Conservation (phyloP, 768 basidiomycete genomes). For the Pleurotus tuber-regium region DNA sequence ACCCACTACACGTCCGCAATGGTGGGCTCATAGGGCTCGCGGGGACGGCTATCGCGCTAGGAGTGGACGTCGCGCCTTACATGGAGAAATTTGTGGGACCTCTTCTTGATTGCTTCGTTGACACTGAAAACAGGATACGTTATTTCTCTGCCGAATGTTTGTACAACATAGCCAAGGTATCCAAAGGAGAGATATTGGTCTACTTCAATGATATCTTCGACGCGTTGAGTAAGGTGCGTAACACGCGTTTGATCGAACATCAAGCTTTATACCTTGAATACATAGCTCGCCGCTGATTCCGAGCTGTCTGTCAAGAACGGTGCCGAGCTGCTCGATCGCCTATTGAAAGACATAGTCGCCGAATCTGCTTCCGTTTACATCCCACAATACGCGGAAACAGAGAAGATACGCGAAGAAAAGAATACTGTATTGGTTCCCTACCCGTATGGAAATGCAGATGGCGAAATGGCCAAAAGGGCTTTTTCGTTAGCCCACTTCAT, state of each 20-base stretch:
- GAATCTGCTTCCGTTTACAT: conserved; percentile 96
- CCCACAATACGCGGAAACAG: conserved; percentile 81
- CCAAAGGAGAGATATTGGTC: conserved; percentile 93
- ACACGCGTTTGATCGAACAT: background rate
- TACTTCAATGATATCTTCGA: conserved; percentile 99
- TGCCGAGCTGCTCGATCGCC: conserved; percentile 91
- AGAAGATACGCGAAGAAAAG: conserved; percentile 59
- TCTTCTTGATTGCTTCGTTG: conserved; percentile 87
- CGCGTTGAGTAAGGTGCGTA: conserved; percentile 89
- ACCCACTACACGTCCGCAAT: conserved; percentile 87
- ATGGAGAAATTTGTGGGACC: conserved; percentile 92
- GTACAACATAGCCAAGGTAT: conserved; percentile 97
- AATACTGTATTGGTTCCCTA: conserved; percentile 65
- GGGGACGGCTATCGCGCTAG: conserved; percentile 94
- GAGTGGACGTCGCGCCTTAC: conserved; percentile 90
- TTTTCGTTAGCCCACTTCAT: conserved; percentile 96
- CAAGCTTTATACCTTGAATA: conserved; percentile 12
- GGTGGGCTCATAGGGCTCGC: conserved; percentile 96
- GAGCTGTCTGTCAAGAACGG: conserved; percentile 98
- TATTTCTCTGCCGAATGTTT: conserved; percentile 98
- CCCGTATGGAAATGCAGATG: conserved; percentile 47
- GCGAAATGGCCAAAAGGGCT: conserved; percentile 61
- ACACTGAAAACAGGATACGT: conserved; percentile 90
- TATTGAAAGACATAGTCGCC: conserved; percentile 97
- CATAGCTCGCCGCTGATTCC: conserved; percentile 91